Base-by-base conservation (phyloP, 2,329 filamentous ascomycete genomes). In the Sclerotiophoma versabilis region DNA sequence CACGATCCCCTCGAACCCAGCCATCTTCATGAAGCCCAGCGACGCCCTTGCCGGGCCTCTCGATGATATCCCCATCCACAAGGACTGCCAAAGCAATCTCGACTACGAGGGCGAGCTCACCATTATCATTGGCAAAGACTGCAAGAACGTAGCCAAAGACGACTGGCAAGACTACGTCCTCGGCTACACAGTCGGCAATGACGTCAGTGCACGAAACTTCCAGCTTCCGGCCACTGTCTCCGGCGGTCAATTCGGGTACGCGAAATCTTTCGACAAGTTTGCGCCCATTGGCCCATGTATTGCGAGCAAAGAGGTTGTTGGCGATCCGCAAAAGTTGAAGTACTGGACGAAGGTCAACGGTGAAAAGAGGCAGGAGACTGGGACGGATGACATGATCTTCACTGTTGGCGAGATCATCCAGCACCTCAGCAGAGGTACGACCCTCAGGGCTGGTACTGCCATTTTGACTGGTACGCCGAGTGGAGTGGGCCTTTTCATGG, bases 121-220 rank as follows among this genome's bases (percentile, higher is more conserved):
- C 47, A 55, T 75, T 37, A 49, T 75, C 32, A 69, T 75, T 42
- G 60, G 64, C 30, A 58, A 59, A 11, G 70, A 72, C 59, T 68
- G 63, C 48, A 75, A 75, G 39, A 74, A 75, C 58, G 60, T 73
- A 9, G 74, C 78, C 38, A 83, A 85, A 60, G 77, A 75, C 0
- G 79, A 87, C 23, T 84, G 84, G 5, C 66, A 84, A 44, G 78
- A 82, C 58, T 86, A 87, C 62, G 79, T 89, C 4, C 80, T 88
- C 2, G 86, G 86, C 23, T 89, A 89, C 68, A 86, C 84, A 0
- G 80, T 81, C 19, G 80, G 81, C 63, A 89, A 88, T 72, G 86
- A 89, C 65, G 81, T 89, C 6, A 87, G 84, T 2, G 83, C 81
- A 56, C 81, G 85, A 4, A 80, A 82, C 44, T 78, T 77, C 47